Conservation (phyloP, 768 basidiomycete genomes). For the Boletus huronensis region DNA sequence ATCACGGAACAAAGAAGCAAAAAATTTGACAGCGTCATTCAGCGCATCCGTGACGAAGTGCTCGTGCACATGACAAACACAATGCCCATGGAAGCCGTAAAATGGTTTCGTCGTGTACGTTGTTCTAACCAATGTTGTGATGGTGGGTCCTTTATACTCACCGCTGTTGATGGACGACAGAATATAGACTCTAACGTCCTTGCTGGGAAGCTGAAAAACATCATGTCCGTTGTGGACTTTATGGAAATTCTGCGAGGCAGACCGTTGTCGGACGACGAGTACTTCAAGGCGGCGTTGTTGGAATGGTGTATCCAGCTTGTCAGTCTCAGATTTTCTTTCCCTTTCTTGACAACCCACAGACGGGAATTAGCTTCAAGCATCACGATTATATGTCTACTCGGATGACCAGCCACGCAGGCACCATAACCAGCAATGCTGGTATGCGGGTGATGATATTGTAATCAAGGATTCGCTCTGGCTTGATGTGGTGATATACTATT, state of each 20-base stretch:
- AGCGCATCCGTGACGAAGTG: background rate
- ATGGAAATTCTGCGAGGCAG: background rate
- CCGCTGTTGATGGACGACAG: background rate
- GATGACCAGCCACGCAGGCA: background rate
- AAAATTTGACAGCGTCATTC: background rate
- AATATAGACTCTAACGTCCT: background rate
- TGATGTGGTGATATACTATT: background rate
- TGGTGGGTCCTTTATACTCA: background rate
- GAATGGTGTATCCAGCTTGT: background rate
- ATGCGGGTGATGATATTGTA: background rate
- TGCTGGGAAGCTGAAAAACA: background rate
- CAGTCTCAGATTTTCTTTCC: background rate
- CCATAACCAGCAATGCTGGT: background rate
- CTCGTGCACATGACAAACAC: background rate
- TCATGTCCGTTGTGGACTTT: background rate
- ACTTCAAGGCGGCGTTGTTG: background rate
- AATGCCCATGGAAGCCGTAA: background rate
- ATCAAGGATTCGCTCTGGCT: conserved; percentile 1
- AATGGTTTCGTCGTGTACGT: background rate
- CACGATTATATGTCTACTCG: background rate
- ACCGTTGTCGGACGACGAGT: background rate
- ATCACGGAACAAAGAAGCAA: background rate
- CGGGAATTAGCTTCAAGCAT: background rate
- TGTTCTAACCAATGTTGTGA: background rate
- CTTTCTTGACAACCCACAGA: background rate